These are phyloP conservation scores for Oryza brachyantha DNA, from an alignment of 176 grass and related monocot genomes.

Conservation along the genomic window DNA sequence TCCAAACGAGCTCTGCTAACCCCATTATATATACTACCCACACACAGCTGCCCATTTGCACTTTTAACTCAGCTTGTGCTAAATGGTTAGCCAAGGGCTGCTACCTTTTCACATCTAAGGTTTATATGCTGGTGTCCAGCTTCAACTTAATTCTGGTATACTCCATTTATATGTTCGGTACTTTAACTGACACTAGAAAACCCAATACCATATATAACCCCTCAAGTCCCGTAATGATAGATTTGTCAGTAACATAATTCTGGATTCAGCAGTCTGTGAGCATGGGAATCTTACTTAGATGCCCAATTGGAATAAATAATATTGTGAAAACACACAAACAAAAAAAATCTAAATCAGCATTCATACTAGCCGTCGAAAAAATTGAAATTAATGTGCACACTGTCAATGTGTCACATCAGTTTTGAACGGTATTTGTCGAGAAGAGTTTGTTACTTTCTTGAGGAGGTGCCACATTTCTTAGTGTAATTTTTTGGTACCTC, in stretches of 20 bases:
- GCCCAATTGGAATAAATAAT: background rate
- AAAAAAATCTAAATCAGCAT: background rate
- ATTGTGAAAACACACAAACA: background rate
- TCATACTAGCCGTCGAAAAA: background rate
- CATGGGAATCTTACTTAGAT: background rate
- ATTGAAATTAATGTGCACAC: background rate
- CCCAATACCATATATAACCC: background rate
- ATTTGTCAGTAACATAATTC: background rate
- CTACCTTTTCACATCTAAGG: background rate
- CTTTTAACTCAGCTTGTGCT: background rate
- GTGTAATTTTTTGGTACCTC: background rate
- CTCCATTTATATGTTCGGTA: background rate
- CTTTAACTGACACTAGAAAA: no score
- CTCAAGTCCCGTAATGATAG: background rate
- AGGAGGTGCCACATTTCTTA: background rate
- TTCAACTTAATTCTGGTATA: background rate
- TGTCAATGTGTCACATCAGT: background rate
- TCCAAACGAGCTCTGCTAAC: background rate
- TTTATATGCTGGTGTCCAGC: background rate
- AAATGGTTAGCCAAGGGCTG: background rate
- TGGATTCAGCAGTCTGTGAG: background rate
- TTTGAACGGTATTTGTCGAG: constrained; percentile 15
- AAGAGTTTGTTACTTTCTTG: background rate
- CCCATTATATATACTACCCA: background rate
- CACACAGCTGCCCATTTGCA: background rate